phyloP scores from a whole-genome alignment of 2,329 filamentous ascomycete species.

The Geosmithia flava region DNA sequence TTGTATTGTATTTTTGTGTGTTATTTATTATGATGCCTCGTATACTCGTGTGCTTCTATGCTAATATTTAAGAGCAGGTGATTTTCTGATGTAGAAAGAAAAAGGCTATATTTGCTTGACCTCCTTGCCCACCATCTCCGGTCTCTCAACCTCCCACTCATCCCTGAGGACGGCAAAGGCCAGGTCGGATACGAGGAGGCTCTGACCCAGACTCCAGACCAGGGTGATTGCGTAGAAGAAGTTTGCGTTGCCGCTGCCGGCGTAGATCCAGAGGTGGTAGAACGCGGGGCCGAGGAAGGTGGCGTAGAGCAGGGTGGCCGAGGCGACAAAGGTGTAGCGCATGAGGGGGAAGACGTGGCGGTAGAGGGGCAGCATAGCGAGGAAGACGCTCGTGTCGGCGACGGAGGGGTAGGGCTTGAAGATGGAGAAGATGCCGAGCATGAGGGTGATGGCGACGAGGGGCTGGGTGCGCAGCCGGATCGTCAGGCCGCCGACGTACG shows the following conservation, averaged over 20 bases:
- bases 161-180: slow-evolving; percentile 83
- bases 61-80: too few relatives aligned
- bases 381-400: slow-evolving; percentile 75
- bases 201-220: slow-evolving; percentile 91
- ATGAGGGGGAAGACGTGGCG: slow-evolving; percentile 89
- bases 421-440: slow-evolving; percentile 81
- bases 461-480: slow-evolving; percentile 77
- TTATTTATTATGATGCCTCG: too few relatives aligned
- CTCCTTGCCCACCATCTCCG: slow-evolving; percentile 81
- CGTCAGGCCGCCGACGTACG: slow-evolving; percentile 78
- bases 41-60: too few relatives aligned
- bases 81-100: too few relatives aligned
- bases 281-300: slow-evolving; percentile 86
- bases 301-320: slow-evolving; percentile 74
- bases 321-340: slow-evolving; percentile 82
- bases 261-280: slow-evolving; percentile 96
- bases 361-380: slow-evolving; percentile 73
- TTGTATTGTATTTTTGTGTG: too few relatives aligned
- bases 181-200: slow-evolving; percentile 75
- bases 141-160: slow-evolving; percentile 86
- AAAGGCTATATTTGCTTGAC: slow-evolving; percentile 56
- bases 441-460: slow-evolving; percentile 69
- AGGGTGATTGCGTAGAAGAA: slow-evolving; percentile 99
- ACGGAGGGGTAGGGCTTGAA: slow-evolving; percentile 97
- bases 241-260: slow-evolving; percentile 93